A percentile compares a stretch with the other conserved stretches of the same genome.
These are phyloP conservation scores for Sapria himalayana DNA, from an alignment of 345 rosid species.

Conservation along the genomic window DNA sequence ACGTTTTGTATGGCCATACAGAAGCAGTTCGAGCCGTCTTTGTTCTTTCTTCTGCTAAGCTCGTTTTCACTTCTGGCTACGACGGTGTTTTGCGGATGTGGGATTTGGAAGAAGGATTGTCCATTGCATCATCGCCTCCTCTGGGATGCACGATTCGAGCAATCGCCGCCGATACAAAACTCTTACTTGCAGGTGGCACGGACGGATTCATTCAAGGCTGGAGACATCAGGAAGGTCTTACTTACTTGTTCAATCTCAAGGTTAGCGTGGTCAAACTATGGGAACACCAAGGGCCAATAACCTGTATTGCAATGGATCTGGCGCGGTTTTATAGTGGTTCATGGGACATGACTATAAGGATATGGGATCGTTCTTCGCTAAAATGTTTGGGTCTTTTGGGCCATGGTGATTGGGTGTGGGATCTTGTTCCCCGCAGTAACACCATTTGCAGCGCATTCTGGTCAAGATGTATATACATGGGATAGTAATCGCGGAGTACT, in stretches of 20 bases:
- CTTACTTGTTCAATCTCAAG: slow-evolving; percentile 45
- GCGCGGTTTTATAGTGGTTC: slow-evolving; percentile 60
- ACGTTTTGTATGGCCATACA: slow-evolving; percentile 61
- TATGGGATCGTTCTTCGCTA: slow-evolving; percentile 64
- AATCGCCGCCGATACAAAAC: slow-evolving; percentile 50
- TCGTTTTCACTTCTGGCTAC: slow-evolving; percentile 70
- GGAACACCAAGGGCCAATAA: slow-evolving; percentile 83
- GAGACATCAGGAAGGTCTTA: slow-evolving; percentile 45
- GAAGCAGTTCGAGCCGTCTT: slow-evolving; percentile 65
- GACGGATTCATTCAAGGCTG: slow-evolving; percentile 86
- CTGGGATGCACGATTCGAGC: slow-evolving; percentile 86
- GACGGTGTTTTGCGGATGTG: slow-evolving; percentile 70
- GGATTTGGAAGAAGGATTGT: slow-evolving; percentile 66
- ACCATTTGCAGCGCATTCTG: slow-evolving; percentile 41
- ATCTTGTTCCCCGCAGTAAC: slow-evolving; percentile 48
- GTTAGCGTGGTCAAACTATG: slow-evolving; percentile 48
- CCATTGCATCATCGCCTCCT: slow-evolving; percentile 45
- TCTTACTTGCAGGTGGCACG: slow-evolving; percentile 76
- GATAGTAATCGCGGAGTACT: slow-evolving; percentile 30
- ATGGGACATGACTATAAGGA: slow-evolving; percentile 86
- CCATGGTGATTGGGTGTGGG: slow-evolving; percentile 89
- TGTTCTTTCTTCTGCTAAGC: slow-evolving; percentile 61
- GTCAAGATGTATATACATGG: slow-evolving; percentile 81
- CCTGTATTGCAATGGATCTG: slow-evolving; percentile 56
- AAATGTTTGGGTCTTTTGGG: slow-evolving; percentile 47